Evolutionary conservation across 441 rosid genomes (phyloP).

Genomic region (Brassica balearica): DNA sequence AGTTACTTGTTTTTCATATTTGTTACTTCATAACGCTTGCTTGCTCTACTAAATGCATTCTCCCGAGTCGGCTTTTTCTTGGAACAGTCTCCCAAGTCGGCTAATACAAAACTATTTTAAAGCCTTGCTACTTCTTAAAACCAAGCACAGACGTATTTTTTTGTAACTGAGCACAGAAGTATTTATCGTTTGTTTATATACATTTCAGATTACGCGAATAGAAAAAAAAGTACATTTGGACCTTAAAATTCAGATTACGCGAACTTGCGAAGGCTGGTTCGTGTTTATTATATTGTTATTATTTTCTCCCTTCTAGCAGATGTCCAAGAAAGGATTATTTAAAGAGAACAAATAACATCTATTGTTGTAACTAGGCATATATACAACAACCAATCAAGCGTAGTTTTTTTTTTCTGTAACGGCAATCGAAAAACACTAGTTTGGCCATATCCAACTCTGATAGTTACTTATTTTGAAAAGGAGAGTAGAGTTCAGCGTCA

Average conservation of each 20-base stretch:
- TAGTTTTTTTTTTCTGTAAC: background rate
- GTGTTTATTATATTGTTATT: background rate
- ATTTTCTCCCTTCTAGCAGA: background rate
- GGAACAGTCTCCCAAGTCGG: too few species aligned
- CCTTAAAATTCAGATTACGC: background rate
- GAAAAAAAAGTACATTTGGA: too few species aligned
- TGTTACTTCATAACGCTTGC: too few species aligned
- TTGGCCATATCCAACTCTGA: constrained; percentile 23
- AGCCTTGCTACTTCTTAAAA: background rate
- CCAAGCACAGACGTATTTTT: background rate
- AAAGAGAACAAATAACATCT: too few species aligned
- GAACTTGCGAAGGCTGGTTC: background rate
- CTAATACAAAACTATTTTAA: too few species aligned
- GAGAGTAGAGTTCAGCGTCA: background rate
- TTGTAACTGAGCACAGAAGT: too few species aligned
- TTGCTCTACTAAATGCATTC: too few species aligned
- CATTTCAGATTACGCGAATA: background rate
- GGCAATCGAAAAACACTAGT: background rate
- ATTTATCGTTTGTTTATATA: background rate
- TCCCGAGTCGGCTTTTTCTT: too few species aligned
- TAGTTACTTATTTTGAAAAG: background rate
- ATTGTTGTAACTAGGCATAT: background rate
- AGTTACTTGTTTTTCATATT: too few species aligned
- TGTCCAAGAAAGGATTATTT: background rate
- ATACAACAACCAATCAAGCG: constrained; percentile 7